Evolutionary conservation across 352 stramenopile species (phyloP), one percentile per base, ranked within the genome.

Genomic region (Globisporangium alternatum): DNA sequence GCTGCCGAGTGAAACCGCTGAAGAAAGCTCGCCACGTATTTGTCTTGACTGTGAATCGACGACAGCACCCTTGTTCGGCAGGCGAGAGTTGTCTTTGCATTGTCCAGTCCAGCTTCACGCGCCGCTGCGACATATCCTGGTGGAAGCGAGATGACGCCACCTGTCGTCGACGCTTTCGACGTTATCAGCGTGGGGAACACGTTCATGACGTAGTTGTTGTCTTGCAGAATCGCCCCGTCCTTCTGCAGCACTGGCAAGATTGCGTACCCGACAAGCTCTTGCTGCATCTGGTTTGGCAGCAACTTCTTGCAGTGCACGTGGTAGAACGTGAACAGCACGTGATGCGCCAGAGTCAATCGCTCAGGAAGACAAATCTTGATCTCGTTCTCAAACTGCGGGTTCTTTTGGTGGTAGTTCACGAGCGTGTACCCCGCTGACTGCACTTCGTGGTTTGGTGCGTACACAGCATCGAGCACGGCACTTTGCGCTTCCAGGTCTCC

Each of bases 241-340:
- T 67, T 73, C 19, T 72, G 65, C 1, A 91, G 51, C 8, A 93
- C 22, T 3, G 84, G 82, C 0, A 91, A 49, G 0, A 68, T 71
- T 5, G 80, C 76, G 33, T 80, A 89, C 2, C 80, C 82, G 0
- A 91, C 56, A 8, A 93, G 68, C 33, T 93, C 82, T 62, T 90
- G 78, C 25, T 88, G 82, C 12, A 73, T 72, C 51, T 93, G 80
- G 28, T 70, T 75, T 0, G 71, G 66, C 33, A 76, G 72, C 2
- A 91, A 54, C 43, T 91, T 93, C 64, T 93, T 93, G 74, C 84
- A 93, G 60, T 93, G 82, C 0, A 93, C 82, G 65, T 93, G 84
- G 52, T 86, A 91, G 54, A 93, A 90, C 9, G 77, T 89, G 66
- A 91, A 88, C 1, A 90, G 60, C 15, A 93, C 57, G 48, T 90